A percentile compares a stretch with the other conserved stretches of the same genome.
These are phyloP conservation scores for Biscogniauxia sp. DNA, from an alignment of 2,329 filamentous ascomycete genomes.

Conservation along the genomic window DNA sequence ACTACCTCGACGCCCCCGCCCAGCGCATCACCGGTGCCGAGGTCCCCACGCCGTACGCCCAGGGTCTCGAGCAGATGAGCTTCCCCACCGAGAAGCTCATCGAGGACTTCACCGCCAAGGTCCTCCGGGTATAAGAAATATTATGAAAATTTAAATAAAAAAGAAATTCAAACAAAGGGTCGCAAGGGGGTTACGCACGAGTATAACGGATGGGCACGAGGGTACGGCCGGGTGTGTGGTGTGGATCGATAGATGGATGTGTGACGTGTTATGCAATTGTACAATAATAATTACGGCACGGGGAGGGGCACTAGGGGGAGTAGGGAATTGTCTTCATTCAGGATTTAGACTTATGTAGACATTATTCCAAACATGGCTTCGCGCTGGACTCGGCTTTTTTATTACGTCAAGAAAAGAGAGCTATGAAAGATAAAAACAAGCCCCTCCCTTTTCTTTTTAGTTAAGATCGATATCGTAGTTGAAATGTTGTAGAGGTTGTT, in stretches of 20 bases:
- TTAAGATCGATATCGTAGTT: no score
- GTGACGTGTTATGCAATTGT: constrained; percentile 20
- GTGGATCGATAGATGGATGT: constrained; percentile 17
- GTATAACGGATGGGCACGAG: constrained; percentile 3
- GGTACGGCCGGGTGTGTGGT: background rate
- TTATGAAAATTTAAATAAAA: constrained; percentile 7
- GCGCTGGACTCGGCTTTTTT: no score
- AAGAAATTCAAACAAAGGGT: background rate
- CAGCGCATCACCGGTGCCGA: constrained; percentile 95
- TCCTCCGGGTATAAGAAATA: constrained; percentile 51
- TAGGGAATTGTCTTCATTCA: constrained; percentile 1
- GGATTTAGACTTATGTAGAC: no score
- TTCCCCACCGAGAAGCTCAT: constrained; percentile 93
- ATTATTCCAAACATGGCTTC: no score
- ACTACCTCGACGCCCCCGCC: constrained; percentile 93
- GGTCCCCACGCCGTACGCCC: constrained; percentile 93
- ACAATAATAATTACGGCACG: constrained; percentile 19
- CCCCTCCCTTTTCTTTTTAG: no score
- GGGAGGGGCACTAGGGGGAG: background rate
- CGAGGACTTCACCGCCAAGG: constrained; percentile 82
- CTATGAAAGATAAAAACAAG: no score
- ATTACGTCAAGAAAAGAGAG: no score
- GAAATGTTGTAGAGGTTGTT: no score
- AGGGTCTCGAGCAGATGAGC: constrained; percentile 88
- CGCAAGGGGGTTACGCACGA: background rate